Percentiles rank a stretch among this genome's conserved stretches.
phyloP scores from a whole-genome alignment of 306 rosid species.

The Quercus ilex region DNA sequence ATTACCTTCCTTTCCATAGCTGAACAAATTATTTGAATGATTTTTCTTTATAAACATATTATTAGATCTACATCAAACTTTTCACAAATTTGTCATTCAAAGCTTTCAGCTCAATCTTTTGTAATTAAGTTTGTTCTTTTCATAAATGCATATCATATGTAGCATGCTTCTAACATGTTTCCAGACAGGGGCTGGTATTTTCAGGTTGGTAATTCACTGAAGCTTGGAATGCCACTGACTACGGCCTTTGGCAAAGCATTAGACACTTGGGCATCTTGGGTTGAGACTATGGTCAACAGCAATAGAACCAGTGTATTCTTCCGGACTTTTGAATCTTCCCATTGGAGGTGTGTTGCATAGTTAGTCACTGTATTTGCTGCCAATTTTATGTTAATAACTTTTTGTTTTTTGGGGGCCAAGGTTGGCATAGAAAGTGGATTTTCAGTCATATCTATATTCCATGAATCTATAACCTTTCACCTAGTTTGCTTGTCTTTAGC shows the following conservation, averaged over 20 bases:
- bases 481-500: not conserved
- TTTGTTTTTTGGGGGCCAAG: not conserved
- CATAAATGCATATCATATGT: constrained; percentile 4
- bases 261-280: constrained; percentile 88
- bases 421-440: not conserved
- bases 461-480: not conserved
- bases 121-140: not conserved
- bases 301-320: constrained; percentile 74
- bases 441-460: not conserved
- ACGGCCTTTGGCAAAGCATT: constrained; percentile 69
- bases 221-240: constrained; percentile 82
- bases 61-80: not conserved
- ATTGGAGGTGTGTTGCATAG: constrained; percentile 56
- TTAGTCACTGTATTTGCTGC: not conserved
- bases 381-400: not conserved
- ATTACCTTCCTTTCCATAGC: not conserved
- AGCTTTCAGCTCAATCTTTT: not conserved
- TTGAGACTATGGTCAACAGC: constrained; percentile 47
- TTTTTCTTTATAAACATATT: not conserved
- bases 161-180: constrained; percentile 35
- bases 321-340: constrained; percentile 86
- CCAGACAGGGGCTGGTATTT: constrained; percentile 94
- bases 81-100: not conserved
- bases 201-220: constrained; percentile 75
- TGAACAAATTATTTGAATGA: not conserved